A percentile compares a stretch with the other conserved stretches of the same genome.
phyloP scores from a whole-genome alignment of 108 stramenopile genomes.

The Cylindrotheca fusiformis region DNA sequence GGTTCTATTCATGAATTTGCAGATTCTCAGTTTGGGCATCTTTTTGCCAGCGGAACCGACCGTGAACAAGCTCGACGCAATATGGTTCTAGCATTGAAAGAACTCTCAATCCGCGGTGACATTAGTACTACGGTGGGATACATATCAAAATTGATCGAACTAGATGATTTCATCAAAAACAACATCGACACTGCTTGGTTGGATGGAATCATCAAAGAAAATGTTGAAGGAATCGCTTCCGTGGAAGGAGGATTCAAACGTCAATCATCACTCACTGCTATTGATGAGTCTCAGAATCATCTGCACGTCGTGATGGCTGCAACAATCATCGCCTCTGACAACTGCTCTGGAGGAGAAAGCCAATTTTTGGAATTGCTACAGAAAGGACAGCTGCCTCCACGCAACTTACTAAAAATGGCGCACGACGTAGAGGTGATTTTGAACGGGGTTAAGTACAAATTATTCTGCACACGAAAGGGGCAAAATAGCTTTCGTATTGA shows the following conservation, averaged over 20 bases:
- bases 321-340: slow-evolving; percentile 70
- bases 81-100: slow-evolving; percentile 97
- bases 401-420: slow-evolving; percentile 70
- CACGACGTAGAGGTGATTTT: slow-evolving; percentile 89
- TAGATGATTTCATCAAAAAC: slow-evolving; percentile 94
- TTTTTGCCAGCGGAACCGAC: slow-evolving; percentile 93
- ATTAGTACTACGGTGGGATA: slow-evolving; percentile 99
- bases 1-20: slow-evolving; percentile 99
- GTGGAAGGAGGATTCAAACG: slow-evolving; percentile 29
- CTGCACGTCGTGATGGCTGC: slow-evolving; percentile 76
- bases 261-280: slow-evolving; percentile 23
- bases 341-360: slow-evolving; percentile 47
- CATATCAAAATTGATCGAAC: slow-evolving; percentile 93
- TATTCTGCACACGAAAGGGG: slow-evolving; percentile 73
- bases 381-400: slow-evolving; percentile 91
- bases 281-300: slow-evolving; percentile 30
- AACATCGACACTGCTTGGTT: slow-evolving; percentile 98
- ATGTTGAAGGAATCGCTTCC: slow-evolving; percentile 41
- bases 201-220: slow-evolving; percentile 89
- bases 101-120: slow-evolving; percentile 97
- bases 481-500: slow-evolving; percentile 61
- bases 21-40: slow-evolving; percentile 99
- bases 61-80: slow-evolving; percentile 94
- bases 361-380: slow-evolving; percentile 77
- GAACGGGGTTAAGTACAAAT: slow-evolving; percentile 91